Conservation (phyloP, 768 basidiomycete genomes). For the Mycena sanguinolenta region DNA sequence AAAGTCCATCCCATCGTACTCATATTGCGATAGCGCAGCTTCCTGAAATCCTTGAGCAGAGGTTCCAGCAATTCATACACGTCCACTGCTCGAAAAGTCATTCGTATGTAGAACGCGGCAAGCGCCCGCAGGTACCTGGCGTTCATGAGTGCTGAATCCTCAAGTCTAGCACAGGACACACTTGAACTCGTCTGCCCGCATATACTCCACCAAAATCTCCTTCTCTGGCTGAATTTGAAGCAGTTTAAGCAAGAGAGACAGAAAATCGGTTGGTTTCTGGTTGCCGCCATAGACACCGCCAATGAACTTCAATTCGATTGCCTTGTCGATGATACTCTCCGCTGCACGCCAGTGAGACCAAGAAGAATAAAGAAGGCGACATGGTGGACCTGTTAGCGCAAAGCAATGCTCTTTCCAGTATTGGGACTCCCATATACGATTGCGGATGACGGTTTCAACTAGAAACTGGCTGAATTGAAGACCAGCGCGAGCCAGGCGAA, state of each 20-base stretch:
- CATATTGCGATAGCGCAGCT: slow-evolving; percentile 85
- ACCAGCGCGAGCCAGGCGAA: background rate
- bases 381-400: slow-evolving; percentile 84
- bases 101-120: slow-evolving; percentile 93
- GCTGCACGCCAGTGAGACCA: slow-evolving; percentile 60
- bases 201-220: slow-evolving; percentile 95
- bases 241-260: slow-evolving; percentile 93
- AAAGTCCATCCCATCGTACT: slow-evolving; percentile 60
- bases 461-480: slow-evolving; percentile 70
- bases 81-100: slow-evolving; percentile 92
- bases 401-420: slow-evolving; percentile 99
- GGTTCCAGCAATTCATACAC: slow-evolving; percentile 96
- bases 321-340: slow-evolving; percentile 93
- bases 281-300: slow-evolving; percentile 97
- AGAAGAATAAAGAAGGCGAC: background rate
- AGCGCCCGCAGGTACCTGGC: slow-evolving; percentile 92
- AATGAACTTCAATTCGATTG: slow-evolving; percentile 83
- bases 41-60: slow-evolving; percentile 92
- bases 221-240: slow-evolving; percentile 98
- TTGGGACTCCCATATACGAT: slow-evolving; percentile 92
- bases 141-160: slow-evolving; percentile 10
- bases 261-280: slow-evolving; percentile 93
- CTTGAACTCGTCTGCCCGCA: slow-evolving; percentile 99
- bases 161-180: slow-evolving; percentile 53
- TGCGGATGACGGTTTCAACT: slow-evolving; percentile 96